Evolutionary conservation across 129 eudicot genomes (phyloP).

Genomic region (Tagetes erecta): DNA sequence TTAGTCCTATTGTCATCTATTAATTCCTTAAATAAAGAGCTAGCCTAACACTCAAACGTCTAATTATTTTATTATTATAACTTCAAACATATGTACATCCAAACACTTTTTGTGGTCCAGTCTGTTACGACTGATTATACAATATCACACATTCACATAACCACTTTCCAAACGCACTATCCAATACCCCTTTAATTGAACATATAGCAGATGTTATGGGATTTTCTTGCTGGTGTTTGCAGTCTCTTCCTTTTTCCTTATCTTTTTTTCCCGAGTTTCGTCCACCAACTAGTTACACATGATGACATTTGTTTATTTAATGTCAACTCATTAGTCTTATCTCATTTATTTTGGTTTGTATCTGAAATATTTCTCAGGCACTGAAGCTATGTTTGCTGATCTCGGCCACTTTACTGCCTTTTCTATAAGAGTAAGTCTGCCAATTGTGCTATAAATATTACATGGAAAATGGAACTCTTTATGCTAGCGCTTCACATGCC

Average conservation of each 20-base stretch:
- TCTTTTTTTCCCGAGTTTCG: too few relatives aligned
- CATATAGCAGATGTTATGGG: not conserved
- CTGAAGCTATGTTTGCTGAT: conserved; percentile 98
- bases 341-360: not conserved
- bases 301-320: not conserved
- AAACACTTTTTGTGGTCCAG: not conserved
- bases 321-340: not conserved
- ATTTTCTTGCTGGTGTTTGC: not conserved
- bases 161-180: too few relatives aligned
- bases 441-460: conserved; percentile 5
- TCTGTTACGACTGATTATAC: not conserved
- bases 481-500: conserved; percentile 19
- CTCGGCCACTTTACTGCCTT: conserved; percentile 81
- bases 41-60: not conserved
- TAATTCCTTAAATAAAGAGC: not conserved
- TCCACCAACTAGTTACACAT: too few relatives aligned
- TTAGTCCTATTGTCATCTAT: not conserved
- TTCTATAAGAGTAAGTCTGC: conserved; percentile 69
- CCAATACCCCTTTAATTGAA: not conserved
- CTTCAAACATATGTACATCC: not conserved
- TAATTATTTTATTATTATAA: not conserved
- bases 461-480: not conserved
- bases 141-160: not conserved
- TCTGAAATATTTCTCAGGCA: conserved; percentile 47
- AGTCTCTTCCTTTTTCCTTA: too few relatives aligned